Evolutionary conservation across 352 stramenopile genomes (phyloP), one percentile per base, ranked within the genome.

Genomic region (Lagenidium giganteum): DNA sequence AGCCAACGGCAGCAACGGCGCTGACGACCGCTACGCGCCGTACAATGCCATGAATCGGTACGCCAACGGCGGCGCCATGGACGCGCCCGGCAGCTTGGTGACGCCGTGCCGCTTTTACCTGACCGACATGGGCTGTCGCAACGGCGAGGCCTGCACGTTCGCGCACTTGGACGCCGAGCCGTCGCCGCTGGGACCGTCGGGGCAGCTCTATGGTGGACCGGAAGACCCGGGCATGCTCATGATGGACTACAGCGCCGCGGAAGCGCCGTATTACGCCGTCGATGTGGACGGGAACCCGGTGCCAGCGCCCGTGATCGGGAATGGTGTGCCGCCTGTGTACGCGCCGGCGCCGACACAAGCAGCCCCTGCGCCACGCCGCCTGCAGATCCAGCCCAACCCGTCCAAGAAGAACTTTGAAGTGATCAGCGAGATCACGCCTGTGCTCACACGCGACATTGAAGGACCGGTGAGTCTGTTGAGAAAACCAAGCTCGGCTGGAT

Each of bases 381-480:
- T 87, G 23, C 70, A 85, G 32, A 83, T 87, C 36, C 72, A 87
- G 45, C 58, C 70, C 27, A 87, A 90, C 23, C 66, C 70, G 26
- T 67, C 64, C 18, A 83, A 80, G 45, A 78, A 73, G 17, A 76
- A 79, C 38, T 70, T 71, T 45, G 78, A 90, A 46, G 64, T 75
- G 11, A 86, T 87, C 46, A 83, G 72, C 38, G 78, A 87, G 54
- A 84, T 90, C 32, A 46, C 83, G 24, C 78, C 78, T 8, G 78
- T 90, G 30, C 52, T 87, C 22, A 87, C 78, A 30, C 62, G 78
- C 39, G 75, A 86, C 24, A 87, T 90, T 46, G 65, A 87, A 67
- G 75, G 75, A 56, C 78, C 78, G 37, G 78, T 90, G 41, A 60
- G 57, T 79, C 16, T 18, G 30, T 48, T 37, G 40, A 44, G 50